Conservation (phyloP, 108 stramenopile species). For the Pseudonitzschia multistriata region DNA sequence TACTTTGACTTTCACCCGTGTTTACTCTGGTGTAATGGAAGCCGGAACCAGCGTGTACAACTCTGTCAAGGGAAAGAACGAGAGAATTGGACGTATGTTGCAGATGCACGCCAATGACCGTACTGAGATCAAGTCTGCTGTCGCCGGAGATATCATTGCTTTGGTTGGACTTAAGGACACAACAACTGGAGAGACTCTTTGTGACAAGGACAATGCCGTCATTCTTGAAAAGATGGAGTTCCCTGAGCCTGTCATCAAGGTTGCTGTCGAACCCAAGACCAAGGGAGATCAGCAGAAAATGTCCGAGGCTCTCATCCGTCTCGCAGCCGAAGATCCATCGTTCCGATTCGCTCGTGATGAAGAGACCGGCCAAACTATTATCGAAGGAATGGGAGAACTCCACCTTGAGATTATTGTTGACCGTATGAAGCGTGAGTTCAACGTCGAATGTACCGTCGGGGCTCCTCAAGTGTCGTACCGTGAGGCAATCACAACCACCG, state of each 20-base stretch:
- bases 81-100: constrained; percentile 96
- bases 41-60: constrained; percentile 91
- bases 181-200: constrained; percentile 97
- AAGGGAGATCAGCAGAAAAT: constrained; percentile 92
- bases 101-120: constrained; percentile 98
- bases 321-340: constrained; percentile 97
- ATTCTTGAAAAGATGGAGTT: constrained; percentile 98
- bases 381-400: constrained; percentile 99
- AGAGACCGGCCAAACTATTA: constrained; percentile 97
- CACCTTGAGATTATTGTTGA: constrained; percentile 99
- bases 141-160: constrained; percentile 95
- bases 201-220: constrained; percentile 72
- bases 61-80: constrained; percentile 98
- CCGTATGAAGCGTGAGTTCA: constrained; percentile 98
- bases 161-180: constrained; percentile 95
- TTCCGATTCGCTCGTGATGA: constrained; percentile 95
- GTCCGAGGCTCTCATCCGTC: constrained; percentile 92
- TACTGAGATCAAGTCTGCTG: constrained; percentile 87
- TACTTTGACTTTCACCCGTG: constrained; percentile 90
- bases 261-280: constrained; percentile 96
- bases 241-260: constrained; percentile 98
- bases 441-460: constrained; percentile 91
- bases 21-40: constrained; percentile 95
- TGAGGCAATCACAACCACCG: constrained; percentile 91
- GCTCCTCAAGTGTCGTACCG: constrained; percentile 95